phyloP scores from a whole-genome alignment of 192 early-diverging fungal genomes.

The Linnemannia elongata region DNA sequence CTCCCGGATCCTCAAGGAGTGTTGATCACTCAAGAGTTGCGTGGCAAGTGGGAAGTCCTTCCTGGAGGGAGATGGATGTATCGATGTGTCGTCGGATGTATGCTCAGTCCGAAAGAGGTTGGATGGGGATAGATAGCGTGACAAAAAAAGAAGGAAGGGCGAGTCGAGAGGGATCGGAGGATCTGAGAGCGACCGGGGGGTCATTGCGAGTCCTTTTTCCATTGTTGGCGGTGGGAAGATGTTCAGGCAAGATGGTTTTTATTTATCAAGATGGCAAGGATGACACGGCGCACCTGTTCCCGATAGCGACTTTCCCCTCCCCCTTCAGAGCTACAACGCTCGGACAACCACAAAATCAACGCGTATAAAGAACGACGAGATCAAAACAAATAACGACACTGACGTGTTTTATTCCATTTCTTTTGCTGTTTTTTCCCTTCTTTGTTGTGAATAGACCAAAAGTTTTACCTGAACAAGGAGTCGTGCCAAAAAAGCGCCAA shows the following conservation, averaged over 20 bases:
- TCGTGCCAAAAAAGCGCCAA: conserved; percentile 74
- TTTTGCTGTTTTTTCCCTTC: neutral
- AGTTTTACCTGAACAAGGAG: conserved; percentile 69
- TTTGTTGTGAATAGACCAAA: conserved; percentile 50
- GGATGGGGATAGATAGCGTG: conserved; percentile 7
- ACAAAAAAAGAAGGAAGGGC: neutral
- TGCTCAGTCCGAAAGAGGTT: neutral
- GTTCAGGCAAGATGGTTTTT: neutral
- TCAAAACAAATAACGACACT: neutral
- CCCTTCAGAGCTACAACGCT: neutral
- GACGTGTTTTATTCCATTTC: neutral
- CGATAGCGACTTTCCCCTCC: neutral
- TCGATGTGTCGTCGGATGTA: neutral
- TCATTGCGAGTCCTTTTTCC: neutral
- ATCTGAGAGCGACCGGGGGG: neutral
- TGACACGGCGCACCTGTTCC: neutral
- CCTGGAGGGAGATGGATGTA: neutral
- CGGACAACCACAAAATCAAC: neutral
- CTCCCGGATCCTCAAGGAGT: neutral
- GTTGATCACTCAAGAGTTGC: conserved; percentile 6
- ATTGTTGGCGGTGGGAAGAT: neutral
- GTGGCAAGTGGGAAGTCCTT: conserved; percentile 8
- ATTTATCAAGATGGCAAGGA: neutral
- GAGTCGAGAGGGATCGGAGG: neutral
- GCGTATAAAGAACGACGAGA: conserved; percentile 6